Evolutionary conservation across 208 protist genomes (phyloP).

Genomic region (Leishmania mexicana): DNA sequence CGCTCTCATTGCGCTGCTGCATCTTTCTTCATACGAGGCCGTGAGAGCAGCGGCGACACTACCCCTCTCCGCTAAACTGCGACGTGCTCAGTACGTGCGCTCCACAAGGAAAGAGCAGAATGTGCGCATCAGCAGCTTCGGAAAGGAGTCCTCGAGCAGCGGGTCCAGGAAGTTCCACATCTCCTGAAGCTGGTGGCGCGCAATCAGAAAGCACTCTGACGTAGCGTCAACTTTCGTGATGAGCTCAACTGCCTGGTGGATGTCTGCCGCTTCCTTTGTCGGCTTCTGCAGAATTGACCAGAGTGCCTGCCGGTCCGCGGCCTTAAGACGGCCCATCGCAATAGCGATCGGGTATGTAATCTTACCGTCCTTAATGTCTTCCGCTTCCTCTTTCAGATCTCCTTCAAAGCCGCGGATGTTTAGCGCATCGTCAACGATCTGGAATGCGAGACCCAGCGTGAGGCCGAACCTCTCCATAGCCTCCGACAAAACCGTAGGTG

Average conservation of each 20-base stretch:
- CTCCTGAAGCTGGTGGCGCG: slow-evolving; percentile 31
- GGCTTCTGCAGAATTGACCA: slow-evolving; percentile 40
- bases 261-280: slow-evolving; percentile 19
- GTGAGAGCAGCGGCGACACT: neutral
- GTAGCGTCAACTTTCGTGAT: slow-evolving; percentile 34
- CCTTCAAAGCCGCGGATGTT: slow-evolving; percentile 49
- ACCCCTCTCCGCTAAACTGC: neutral
- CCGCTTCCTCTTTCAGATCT: slow-evolving; percentile 39
- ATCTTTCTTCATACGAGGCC: neutral
- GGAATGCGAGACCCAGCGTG: slow-evolving; percentile 59
- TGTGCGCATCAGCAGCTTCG: slow-evolving; percentile 56
- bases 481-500: slow-evolving; percentile 20
- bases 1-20: too few species aligned
- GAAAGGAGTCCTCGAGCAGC: slow-evolving; percentile 43
- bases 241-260: slow-evolving; percentile 32
- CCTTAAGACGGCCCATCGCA: slow-evolving; percentile 39
- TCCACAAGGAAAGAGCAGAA: slow-evolving; percentile 50
- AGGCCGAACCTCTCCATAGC: slow-evolving; percentile 51
- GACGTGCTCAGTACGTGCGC: slow-evolving; percentile 21
- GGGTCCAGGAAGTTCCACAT: slow-evolving; percentile 48
- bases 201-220: slow-evolving; percentile 40
- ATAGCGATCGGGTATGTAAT: slow-evolving; percentile 69
- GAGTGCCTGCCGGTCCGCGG: slow-evolving; percentile 33
- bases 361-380: slow-evolving; percentile 61
- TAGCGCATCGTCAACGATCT: slow-evolving; percentile 71